A percentile compares a stretch with the other conserved stretches of the same genome.
These are phyloP conservation scores for Hericium rajendrae DNA, from an alignment of 768 basidiomycete species.

Conservation along the genomic window DNA sequence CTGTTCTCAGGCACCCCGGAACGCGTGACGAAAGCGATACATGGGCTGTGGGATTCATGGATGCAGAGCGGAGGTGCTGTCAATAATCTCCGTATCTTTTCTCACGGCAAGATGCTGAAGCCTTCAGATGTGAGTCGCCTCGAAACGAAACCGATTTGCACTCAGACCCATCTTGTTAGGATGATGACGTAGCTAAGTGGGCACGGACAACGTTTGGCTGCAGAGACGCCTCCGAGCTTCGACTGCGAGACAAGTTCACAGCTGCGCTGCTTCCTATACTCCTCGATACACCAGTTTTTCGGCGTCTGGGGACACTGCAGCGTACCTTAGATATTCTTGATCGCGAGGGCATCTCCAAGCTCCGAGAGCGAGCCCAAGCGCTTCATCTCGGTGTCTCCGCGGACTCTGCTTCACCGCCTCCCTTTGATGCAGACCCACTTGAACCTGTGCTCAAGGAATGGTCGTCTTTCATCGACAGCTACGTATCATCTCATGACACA, in stretches of 20 bases:
- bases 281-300: background rate
- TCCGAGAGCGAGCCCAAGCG: background rate
- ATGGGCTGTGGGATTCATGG: slow-evolving; percentile 70
- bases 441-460: slow-evolving; percentile 62
- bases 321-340: slow-evolving; percentile 8
- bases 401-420: too few relatives aligned
- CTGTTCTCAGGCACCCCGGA: slow-evolving; percentile 62
- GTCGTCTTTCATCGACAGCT: slow-evolving; percentile 49
- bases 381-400: background rate
- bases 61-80: slow-evolving; percentile 44
- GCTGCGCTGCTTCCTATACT: background rate
- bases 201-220: background rate
- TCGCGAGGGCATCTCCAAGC: slow-evolving; percentile 9
- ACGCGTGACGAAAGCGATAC: slow-evolving; percentile 60
- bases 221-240: slow-evolving; percentile 5
- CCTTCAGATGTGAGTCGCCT: slow-evolving; percentile 45
- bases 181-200: background rate
- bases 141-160: background rate
- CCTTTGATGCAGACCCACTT: slow-evolving; percentile 1
- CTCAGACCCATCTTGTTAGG: background rate
- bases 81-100: slow-evolving; percentile 82
- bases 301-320: slow-evolving; percentile 5
- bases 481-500: slow-evolving; percentile 28
- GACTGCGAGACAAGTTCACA: background rate
- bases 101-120: slow-evolving; percentile 46